These are phyloP conservation scores for Cytidiella melzeri DNA, from an alignment of 768 basidiomycete species.

Conservation along the genomic window DNA sequence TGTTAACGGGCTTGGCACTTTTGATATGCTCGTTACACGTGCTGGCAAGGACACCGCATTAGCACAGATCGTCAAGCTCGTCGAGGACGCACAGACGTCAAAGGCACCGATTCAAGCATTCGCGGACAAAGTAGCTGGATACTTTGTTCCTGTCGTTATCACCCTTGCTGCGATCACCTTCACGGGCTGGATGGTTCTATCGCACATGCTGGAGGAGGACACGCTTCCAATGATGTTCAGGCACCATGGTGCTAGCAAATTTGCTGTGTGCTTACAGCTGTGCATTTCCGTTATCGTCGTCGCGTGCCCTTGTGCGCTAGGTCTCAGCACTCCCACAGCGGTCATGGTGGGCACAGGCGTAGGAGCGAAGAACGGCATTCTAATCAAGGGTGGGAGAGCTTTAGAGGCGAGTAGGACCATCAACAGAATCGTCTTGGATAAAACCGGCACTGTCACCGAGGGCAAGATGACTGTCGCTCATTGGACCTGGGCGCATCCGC, in stretches of 20 bases:
- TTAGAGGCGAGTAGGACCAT: constrained; percentile 86
- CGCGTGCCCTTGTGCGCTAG: constrained; percentile 96
- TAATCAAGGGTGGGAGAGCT: constrained; percentile 96
- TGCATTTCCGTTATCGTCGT: constrained; percentile 98
- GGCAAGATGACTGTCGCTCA: constrained; percentile 86
- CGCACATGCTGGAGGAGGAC: constrained; percentile 47
- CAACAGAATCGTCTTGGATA: constrained; percentile 83
- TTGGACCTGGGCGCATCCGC: constrained; percentile 63
- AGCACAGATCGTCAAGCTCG: constrained; percentile 92
- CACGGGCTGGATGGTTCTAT: constrained; percentile 73
- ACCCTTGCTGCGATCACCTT: constrained; percentile 79
- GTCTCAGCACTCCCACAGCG: constrained; percentile 93
- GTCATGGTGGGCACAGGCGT: constrained; percentile 99
- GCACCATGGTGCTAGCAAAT: constrained; percentile 72
- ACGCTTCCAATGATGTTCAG: constrained; percentile 81
- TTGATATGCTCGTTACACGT: constrained; percentile 92
- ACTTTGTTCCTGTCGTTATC: constrained; percentile 92
- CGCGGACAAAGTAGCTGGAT: constrained; percentile 90
- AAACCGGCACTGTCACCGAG: constrained; percentile 95
- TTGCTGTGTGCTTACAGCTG: constrained; percentile 91
- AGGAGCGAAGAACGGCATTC: constrained; percentile 92
- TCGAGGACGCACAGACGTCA: constrained; percentile 96
- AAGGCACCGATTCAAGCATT: constrained; percentile 98
- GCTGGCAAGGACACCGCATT: constrained; percentile 96
- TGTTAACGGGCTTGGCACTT: constrained; percentile 93